Percentiles rank a stretch among this genome's conserved stretches.
Evolutionary conservation across 768 basidiomycete genomes (phyloP).

Genomic region (Chalciporus pseudorubinellus): DNA sequence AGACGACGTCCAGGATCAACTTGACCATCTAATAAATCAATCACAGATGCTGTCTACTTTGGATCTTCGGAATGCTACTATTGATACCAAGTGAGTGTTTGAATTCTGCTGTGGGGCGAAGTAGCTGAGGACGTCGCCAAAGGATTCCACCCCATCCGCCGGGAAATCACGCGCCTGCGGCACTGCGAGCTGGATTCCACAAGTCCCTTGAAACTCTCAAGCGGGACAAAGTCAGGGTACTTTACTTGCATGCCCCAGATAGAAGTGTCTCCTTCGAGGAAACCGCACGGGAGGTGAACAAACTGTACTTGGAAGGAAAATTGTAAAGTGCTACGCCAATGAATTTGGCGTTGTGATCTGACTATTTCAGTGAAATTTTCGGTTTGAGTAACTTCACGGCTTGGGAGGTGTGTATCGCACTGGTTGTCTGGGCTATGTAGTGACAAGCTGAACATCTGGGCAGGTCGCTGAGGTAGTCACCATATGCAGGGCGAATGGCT

Average conservation of each 20-base stretch:
- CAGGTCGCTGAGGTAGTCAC: conserved; percentile 35
- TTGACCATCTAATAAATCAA: not conserved
- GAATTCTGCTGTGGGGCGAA: not conserved
- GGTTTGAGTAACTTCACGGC: conserved; percentile 37
- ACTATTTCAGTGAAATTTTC: conserved; percentile 29
- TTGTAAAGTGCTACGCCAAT: conserved; percentile 24
- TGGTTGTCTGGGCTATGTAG: not conserved
- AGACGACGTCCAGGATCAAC: not conserved
- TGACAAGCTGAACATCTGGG: not conserved
- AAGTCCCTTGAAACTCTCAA: conserved; percentile 27
- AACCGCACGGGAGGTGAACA: conserved; percentile 31
- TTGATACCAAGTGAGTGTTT: conserved; percentile 43
- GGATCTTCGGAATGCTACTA: conserved; percentile 36
- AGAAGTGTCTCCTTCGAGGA: conserved; percentile 36
- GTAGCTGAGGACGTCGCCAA: not conserved
- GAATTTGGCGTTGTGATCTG: too few species aligned
- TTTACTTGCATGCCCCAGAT: conserved; percentile 39
- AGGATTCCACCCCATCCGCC: conserved; percentile 31
- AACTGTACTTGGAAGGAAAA: conserved; percentile 34
- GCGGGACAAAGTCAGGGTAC: conserved; percentile 31
- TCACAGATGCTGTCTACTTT: conserved; percentile 37
- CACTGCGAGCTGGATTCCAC: conserved; percentile 27
- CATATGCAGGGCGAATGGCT: conserved; percentile 36
- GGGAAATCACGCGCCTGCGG: conserved; percentile 31
- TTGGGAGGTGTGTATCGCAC: conserved; percentile 31